Base-by-base conservation (phyloP, 352 stramenopile genomes). In the Phytophthora sansomeana region DNA sequence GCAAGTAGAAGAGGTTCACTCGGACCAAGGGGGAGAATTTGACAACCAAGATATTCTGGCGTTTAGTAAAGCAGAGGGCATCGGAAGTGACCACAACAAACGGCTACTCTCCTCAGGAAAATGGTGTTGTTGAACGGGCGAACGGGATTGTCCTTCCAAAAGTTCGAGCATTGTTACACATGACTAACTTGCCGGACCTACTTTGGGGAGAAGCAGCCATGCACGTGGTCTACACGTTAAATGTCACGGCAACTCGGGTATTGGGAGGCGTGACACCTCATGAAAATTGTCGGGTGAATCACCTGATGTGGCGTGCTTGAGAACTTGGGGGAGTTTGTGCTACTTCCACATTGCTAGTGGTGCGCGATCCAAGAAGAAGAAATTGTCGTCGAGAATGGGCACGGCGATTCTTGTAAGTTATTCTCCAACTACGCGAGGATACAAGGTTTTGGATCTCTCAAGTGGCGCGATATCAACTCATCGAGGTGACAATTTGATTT, bases 71-170 rank as follows among this genome's bases (percentile, higher is more conserved):
- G 8, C 3, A 10, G 3, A 36, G 6, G 32, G 32, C 3, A 11
- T 36, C 6, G n/a, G 3, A 36, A 9, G 7, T 36, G 3, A 36
- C 32, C 7, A 36, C 13, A 10, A 36, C 32, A 3, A 60, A 43
- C 21, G 52, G 4, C 9, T 51, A 60, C n/a, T 5, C 32, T 39
- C 2, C 52, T 28, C 51, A 41, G 32, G 52, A 60, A 39, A 55
- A 56, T 21, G 44, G 33, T 2, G 42, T 56, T 26, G 56, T 56
- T 9, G 56, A 63, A 26, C 44, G 56, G 3, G 44, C 32, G 5
- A 63, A 56, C 8, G 56, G 33, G 10, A 42, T 50, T 19, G 56
- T 56, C 0, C 3, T 63, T 4, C 33, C 43, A 4, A 63, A 56
- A 14, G 21, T 51, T 14, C n/a, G 56, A n/a, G 19, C 44, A 0